Base-by-base conservation (phyloP, 176 grass and related monocot species). In the Musa itinerans region DNA sequence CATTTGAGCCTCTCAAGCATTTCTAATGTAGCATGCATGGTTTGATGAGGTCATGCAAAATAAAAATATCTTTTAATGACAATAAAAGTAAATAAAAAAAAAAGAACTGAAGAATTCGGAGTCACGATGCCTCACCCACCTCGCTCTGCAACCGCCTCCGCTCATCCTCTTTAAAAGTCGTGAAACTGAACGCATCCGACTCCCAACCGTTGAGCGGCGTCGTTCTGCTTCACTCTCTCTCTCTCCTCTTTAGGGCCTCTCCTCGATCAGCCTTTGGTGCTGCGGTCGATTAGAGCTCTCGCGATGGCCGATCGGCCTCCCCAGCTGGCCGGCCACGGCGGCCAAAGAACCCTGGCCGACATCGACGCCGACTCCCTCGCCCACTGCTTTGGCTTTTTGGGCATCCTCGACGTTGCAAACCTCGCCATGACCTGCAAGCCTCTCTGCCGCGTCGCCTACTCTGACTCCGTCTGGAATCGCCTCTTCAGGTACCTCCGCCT, bases 401-500 rank as follows among this genome's bases (percentile, higher is more conserved):
- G 72, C 78, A 49, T 83, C 71, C 71, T 82, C 78, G 88, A 93
- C 75, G 71, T 97, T 59, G 54, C 84, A 82, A 91, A 74, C 80
- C 80, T 93, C 53, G 50, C 94, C 72, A 83, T 90, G 83, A 73
- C 69, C 79, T 93, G 88, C 86, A 78, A 91, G 34, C 73, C 85
- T 53, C 80, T 97, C 49, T 77, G 72, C 71, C 53, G 81, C 70
- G 77, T 82, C 34, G 81, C 87, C 74, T 93, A 85, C 79, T 85
- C 86, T 74, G 94, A 93, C 76, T 67, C 80, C 61, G 74, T 97
- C 54, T 93, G 94, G 90, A 79, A 78, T 65, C 90, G 80, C 84
- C 86, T 93, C 68, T 91, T 86, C 69, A 88, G 76, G 93, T 92
- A 17, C 54, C 75, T 54, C n/a, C 19, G 3, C 63, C 50, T 34